Base-by-base conservation (phyloP, 306 rosid species). In the Canavalia ensiformis region DNA sequence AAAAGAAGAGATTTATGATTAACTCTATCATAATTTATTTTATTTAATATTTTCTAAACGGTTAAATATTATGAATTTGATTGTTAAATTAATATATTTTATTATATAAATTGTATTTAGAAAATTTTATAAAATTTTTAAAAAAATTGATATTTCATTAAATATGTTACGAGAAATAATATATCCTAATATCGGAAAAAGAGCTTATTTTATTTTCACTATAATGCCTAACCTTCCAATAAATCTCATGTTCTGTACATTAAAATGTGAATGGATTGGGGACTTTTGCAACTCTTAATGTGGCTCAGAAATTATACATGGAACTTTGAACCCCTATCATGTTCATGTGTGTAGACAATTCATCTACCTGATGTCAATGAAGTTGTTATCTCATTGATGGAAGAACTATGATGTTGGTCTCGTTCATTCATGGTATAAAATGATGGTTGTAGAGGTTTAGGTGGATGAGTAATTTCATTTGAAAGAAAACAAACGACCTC, bases 401-500 rank as follows among this genome's bases (percentile, higher is more conserved):
- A 65, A 65, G 12, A 65, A 41, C 33, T 65, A n/a, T n/a, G 18
- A 41, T 65, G 4, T 5, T 18, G 12, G 4, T 13, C 51, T 3
- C 7, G 10, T 46, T 18, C 71, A 25, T 65, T 46, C 70, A 35
- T 65, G 71, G 71, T 7, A 65, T 3, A 65, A 39, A 65, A 39
- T 41, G 33, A 45, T 65, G 71, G 71, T 18, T 65, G 50, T 41
- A 39, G n/a, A 2, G 71, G 51, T 39, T 6, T 33, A n/a, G 71
- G 71, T 41, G 41, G 7, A 3, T 65, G 51, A 29, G 34, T 10
- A 41, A 5, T 65, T 65, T 65, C 71, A 41, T 41, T 65, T 39
- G 71, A 65, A 39, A 41, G 50, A 65, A 65, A 41, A 3, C 33
- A 65, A 65, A 65, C 8, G 13, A 65, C 71, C 71, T 65, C 71